A percentile compares a stretch with the other conserved stretches of the same genome.
phyloP scores from a whole-genome alignment of 306 rosid species.

The Dryas drummondii region DNA sequence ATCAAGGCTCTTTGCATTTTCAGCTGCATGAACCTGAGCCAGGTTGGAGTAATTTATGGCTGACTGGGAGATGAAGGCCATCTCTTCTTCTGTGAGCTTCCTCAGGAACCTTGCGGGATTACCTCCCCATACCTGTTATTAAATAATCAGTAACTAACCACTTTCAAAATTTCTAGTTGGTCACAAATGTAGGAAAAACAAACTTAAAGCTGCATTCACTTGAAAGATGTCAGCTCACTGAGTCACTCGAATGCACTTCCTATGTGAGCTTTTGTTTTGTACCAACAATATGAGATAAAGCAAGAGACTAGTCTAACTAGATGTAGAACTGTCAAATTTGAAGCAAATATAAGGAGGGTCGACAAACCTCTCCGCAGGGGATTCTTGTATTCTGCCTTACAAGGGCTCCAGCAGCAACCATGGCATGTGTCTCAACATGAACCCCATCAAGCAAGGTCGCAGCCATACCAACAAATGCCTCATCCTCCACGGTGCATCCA shows the following conservation, averaged over 20 bases:
- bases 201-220: neutral
- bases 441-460: slow-evolving; percentile 94
- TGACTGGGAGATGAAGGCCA: slow-evolving; percentile 80
- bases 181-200: neutral
- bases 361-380: slow-evolving; percentile 89
- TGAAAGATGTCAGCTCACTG: neutral
- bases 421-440: slow-evolving; percentile 80
- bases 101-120: slow-evolving; percentile 94
- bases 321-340: neutral
- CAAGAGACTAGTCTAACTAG: neutral
- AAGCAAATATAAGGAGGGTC: neutral
- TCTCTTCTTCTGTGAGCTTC: slow-evolving; percentile 91
- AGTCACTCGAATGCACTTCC: neutral
- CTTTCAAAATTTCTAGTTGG: neutral
- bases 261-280: neutral
- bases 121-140: slow-evolving; percentile 88
- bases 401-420: slow-evolving; percentile 98
- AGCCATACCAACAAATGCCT: slow-evolving; percentile 96
- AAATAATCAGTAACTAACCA: neutral
- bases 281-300: neutral
- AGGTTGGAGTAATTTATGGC: slow-evolving; percentile 78
- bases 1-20: slow-evolving; percentile 73
- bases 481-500: slow-evolving; percentile 94
- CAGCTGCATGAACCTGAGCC: slow-evolving; percentile 93
- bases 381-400: slow-evolving; percentile 88